Conservation (phyloP, 345 rosid genomes). For the Excoecaria agallocha region DNA sequence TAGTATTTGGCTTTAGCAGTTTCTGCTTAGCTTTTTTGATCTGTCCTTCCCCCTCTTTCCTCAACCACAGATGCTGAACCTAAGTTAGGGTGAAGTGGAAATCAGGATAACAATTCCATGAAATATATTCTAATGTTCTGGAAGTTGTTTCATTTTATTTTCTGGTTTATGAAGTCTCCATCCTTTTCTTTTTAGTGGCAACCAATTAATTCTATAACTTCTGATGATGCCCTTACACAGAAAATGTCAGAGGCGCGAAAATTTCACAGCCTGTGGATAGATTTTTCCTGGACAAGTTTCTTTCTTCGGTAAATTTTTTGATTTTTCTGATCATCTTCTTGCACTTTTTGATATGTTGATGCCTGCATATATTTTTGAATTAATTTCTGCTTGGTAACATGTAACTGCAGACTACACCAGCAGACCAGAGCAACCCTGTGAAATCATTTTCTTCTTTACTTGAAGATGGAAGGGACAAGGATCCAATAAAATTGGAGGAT, state of each 20-base stretch:
- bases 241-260: slow-evolving; percentile 26
- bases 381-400: slow-evolving; percentile 17
- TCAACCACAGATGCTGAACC: background rate
- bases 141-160: background rate
- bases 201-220: slow-evolving; percentile 18
- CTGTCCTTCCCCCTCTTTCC: background rate
- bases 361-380: background rate
- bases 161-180: background rate
- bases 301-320: slow-evolving; percentile 21
- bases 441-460: slow-evolving; percentile 33
- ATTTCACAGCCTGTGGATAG: slow-evolving; percentile 23
- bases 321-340: slow-evolving; percentile 5
- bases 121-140: background rate
- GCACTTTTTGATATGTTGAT: background rate
- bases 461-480: slow-evolving; percentile 40
- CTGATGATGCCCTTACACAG: slow-evolving; percentile 24
- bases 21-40: background rate
- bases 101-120: background rate
- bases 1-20: slow-evolving; percentile 1
- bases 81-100: background rate
- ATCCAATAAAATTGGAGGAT: slow-evolving; percentile 39
- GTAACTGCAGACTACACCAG: slow-evolving; percentile 28
- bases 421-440: slow-evolving; percentile 19
- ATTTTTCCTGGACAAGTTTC: slow-evolving; percentile 20
- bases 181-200: background rate